phyloP scores from a whole-genome alignment of 805 yeast genomes.

The Candida nitratophila region DNA sequence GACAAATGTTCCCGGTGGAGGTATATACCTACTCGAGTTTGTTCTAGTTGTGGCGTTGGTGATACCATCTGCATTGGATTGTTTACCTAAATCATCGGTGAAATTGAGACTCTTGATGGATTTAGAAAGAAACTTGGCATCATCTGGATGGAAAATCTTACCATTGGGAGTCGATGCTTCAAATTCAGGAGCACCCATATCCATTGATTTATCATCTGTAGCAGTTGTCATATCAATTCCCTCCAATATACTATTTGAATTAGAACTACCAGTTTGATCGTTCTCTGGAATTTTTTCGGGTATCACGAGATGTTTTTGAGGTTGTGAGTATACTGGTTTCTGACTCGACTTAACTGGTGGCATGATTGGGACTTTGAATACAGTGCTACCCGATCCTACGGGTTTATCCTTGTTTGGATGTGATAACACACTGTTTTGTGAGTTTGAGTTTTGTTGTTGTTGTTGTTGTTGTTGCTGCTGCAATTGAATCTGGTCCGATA shows the following conservation, averaged over 20 bases:
- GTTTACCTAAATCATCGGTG: background rate
- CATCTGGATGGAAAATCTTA: background rate
- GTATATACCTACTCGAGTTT: background rate
- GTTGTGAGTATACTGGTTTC: background rate
- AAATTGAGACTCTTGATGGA: background rate
- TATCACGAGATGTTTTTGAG: background rate
- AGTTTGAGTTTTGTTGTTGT: background rate
- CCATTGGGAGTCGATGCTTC: background rate
- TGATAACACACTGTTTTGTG: too few species aligned
- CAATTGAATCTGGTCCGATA: background rate
- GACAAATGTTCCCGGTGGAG: constrained; percentile 57
- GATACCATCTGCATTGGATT: too few species aligned
- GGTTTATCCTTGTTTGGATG: too few species aligned
- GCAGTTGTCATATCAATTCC: background rate
- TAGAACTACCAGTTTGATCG: background rate
- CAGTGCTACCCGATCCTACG: background rate
- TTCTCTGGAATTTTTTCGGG: background rate
- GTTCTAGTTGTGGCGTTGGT: too few species aligned
- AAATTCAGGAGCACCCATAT: background rate
- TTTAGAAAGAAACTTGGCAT: background rate
- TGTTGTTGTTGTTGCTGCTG: constrained; percentile 2
- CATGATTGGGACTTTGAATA: constrained; percentile 7
- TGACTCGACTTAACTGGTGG: constrained; percentile 3
- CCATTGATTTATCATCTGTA: background rate
- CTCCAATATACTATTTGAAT: background rate